These are phyloP conservation scores for Candolleomyces aberdarensis DNA, from an alignment of 768 basidiomycete species.

Conservation along the genomic window DNA sequence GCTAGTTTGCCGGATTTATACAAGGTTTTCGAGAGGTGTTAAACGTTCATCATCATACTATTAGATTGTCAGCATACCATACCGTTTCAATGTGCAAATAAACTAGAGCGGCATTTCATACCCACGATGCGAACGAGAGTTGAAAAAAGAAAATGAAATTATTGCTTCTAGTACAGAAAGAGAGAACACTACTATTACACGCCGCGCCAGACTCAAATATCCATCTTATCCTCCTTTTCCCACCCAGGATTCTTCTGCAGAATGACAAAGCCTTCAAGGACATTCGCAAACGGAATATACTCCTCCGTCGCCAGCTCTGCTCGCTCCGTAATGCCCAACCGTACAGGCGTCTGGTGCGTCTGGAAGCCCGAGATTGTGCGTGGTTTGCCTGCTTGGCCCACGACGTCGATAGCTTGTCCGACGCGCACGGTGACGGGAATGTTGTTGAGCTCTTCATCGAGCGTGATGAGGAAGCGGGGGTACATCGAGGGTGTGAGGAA, in stretches of 20 bases:
- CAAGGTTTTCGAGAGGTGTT: conserved; percentile 93
- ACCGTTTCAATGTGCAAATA: too few species aligned
- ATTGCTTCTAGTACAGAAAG: background rate
- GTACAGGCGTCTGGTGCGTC: conserved; percentile 95
- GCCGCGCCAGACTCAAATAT: conserved; percentile 21
- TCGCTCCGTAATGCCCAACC: conserved; percentile 90
- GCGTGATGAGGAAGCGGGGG: conserved; percentile 95
- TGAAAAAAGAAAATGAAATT: background rate
- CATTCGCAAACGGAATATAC: conserved; percentile 85
- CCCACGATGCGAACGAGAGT: too few species aligned
- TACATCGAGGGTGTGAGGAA: conserved; percentile 97
- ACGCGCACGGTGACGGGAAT: conserved; percentile 92
- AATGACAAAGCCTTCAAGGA: conserved; percentile 91
- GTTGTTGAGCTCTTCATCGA: conserved; percentile 87
- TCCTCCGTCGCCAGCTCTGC: conserved; percentile 98
- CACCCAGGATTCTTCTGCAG: conserved; percentile 90
- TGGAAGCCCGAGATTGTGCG: conserved; percentile 97
- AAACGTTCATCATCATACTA: background rate
- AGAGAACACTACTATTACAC: background rate
- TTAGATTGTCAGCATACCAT: too few species aligned
- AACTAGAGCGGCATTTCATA: too few species aligned
- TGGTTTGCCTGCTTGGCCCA: conserved; percentile 97
- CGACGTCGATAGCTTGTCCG: conserved; percentile 95
- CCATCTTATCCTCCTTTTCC: conserved; percentile 85
- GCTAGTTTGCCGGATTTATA: conserved; percentile 91